Conservation (phyloP, 169 alveolate species). For the Eimeria sp. region DNA sequence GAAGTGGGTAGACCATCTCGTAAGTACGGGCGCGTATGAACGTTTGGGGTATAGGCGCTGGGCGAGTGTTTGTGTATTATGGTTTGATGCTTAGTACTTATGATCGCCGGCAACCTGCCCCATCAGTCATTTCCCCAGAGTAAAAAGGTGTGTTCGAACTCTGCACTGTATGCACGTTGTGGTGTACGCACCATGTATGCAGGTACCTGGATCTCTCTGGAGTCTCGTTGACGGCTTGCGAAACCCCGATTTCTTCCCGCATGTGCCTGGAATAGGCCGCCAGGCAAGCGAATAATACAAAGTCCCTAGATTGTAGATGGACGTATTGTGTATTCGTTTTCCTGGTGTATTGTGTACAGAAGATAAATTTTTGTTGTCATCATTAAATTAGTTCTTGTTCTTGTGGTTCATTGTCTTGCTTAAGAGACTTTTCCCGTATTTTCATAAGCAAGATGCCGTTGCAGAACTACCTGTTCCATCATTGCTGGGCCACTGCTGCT, state of each 20-base stretch:
- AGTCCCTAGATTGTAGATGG: not conserved
- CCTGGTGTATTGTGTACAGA: no score
- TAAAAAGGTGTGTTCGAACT: no score
- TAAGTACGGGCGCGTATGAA: not conserved
- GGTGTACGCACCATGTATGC: not conserved
- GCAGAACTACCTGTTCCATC: not conserved
- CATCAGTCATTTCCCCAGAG: no score
- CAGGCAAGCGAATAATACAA: slow-evolving; percentile 27
- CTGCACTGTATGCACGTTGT: not conserved
- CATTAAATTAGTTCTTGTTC: no score
- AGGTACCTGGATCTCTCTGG: slow-evolving; percentile 5
- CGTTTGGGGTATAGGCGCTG: no score
- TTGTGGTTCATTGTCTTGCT: no score
- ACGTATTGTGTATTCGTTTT: no score
- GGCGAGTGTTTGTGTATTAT: no score
- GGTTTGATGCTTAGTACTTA: no score
- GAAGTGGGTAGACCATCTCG: slow-evolving; percentile 75
- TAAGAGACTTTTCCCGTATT: no score
- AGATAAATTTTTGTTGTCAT: no score
- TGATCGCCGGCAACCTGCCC: no score
- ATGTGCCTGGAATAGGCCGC: slow-evolving; percentile 82
- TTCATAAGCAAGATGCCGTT: not conserved
- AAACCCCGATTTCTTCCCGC: slow-evolving; percentile 82
- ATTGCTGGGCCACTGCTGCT: not conserved
- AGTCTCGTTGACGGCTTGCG: not conserved